A percentile compares a stretch with the other conserved stretches of the same genome.
Conservation (phyloP, 108 stramenopile genomes). For the Conticribra guillardii region DNA sequence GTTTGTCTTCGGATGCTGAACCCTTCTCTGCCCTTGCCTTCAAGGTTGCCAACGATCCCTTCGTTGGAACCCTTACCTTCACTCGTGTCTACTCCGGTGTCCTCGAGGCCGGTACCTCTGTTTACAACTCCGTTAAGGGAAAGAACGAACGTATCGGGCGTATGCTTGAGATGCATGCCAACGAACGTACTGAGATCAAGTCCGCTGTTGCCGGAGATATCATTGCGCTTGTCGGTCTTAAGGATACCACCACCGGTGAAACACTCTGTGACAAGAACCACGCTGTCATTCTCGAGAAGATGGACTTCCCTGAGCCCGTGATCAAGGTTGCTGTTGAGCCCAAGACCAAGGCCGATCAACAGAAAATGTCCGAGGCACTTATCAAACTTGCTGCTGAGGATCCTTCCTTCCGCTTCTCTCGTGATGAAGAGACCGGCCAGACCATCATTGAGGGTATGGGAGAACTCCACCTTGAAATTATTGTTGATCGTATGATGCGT, state of each 20-base stretch:
- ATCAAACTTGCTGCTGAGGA: conserved; percentile 96
- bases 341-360: conserved; percentile 92
- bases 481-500: conserved; percentile 99
- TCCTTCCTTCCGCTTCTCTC: conserved; percentile 94
- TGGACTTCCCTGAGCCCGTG: conserved; percentile 99
- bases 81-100: conserved; percentile 97
- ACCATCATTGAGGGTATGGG: conserved; percentile 99
- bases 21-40: conserved; percentile 95
- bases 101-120: conserved; percentile 85
- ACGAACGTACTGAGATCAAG: conserved; percentile 94
- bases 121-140: conserved; percentile 98
- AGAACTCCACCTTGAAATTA: conserved; percentile 99
- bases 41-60: conserved; percentile 98
- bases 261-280: conserved; percentile 88
- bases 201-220: conserved; percentile 95
- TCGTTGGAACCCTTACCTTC: conserved; percentile 94
- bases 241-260: conserved; percentile 97
- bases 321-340: conserved; percentile 98
- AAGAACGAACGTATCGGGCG: conserved; percentile 98
- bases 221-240: conserved; percentile 94
- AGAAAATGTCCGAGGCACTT: conserved; percentile 96
- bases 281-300: conserved; percentile 92
- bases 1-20: conserved; percentile 88
- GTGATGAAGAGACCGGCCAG: conserved; percentile 98
- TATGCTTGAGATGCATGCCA: conserved; percentile 98